Conservation (phyloP, 371 early-diverging fungal genomes). For the Funneliformis caledonium region DNA sequence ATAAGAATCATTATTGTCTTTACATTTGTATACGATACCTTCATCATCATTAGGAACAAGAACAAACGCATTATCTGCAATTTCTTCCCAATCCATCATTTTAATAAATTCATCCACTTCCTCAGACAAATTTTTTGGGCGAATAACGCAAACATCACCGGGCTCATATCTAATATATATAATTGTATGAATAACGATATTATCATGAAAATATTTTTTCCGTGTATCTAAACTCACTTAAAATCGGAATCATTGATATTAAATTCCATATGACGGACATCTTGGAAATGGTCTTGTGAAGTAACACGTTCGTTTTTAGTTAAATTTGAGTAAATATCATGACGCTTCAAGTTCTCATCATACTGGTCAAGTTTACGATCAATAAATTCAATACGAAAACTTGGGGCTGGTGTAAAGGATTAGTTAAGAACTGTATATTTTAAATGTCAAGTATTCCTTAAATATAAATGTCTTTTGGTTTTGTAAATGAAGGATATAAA, state of each 20-base stretch:
- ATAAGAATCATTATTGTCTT: too few relatives aligned
- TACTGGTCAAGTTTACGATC: conserved; percentile 40
- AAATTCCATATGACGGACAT: conserved; percentile 77
- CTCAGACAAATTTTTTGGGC: conserved; percentile 70
- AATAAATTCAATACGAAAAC: conserved; percentile 50
- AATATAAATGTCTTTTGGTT: conserved; percentile 37
- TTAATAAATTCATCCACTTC: conserved; percentile 75
- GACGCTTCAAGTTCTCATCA: background rate
- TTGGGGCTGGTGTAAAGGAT: conserved; percentile 47
- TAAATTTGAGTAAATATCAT: conserved; percentile 46
- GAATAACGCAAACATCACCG: conserved; percentile 82
- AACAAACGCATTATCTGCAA: conserved; percentile 68
- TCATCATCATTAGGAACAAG: conserved; percentile 54
- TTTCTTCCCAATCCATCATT: conserved; percentile 70
- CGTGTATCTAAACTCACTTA: background rate
- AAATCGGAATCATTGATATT: conserved; percentile 41
- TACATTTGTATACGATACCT: conserved; percentile 3
- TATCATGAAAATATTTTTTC: background rate
- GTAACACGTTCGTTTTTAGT: conserved; percentile 73
- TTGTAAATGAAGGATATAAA: conserved; percentile 44
- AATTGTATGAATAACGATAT: conserved; percentile 17
- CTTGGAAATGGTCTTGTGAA: conserved; percentile 83
- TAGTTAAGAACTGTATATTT: conserved; percentile 39
- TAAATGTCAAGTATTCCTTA: conserved; percentile 42
- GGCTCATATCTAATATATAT: conserved; percentile 62